phyloP scores from a whole-genome alignment of 2,329 filamentous ascomycete genomes.

The Exserohilum turcica region DNA sequence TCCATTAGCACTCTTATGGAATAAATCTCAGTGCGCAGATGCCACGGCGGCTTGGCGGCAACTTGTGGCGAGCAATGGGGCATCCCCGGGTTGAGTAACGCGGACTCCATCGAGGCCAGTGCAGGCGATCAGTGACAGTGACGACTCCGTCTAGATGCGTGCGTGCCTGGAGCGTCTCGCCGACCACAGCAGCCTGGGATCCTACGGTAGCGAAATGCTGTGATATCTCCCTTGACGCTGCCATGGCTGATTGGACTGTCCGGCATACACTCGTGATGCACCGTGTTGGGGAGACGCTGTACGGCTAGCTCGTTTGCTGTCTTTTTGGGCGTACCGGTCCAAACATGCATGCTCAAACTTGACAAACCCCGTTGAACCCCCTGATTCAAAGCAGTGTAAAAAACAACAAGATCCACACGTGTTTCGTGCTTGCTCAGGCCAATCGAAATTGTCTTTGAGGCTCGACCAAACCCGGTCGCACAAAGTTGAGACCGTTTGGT shows the following conservation, averaged over 20 bases:
- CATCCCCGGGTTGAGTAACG: slow-evolving; percentile 12
- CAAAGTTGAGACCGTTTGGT: slow-evolving; percentile 33
- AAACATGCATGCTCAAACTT: slow-evolving; percentile 20
- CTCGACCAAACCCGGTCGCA: slow-evolving; percentile 29
- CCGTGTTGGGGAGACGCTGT: neutral
- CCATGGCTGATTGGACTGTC: neutral
- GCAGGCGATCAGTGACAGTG: neutral
- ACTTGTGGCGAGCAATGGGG: neutral
- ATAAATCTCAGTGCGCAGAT: slow-evolving; percentile 10
- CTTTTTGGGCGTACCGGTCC: slow-evolving; percentile 19
- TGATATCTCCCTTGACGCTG: slow-evolving; percentile 1
- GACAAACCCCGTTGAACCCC: slow-evolving; percentile 16
- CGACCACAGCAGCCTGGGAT: neutral
- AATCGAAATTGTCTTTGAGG: slow-evolving; percentile 23
- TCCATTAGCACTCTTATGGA: slow-evolving; percentile 13
- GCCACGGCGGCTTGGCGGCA: slow-evolving; percentile 1
- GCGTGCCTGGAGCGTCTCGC: neutral
- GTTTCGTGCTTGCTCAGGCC: slow-evolving; percentile 23
- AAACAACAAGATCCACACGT: slow-evolving; percentile 4
- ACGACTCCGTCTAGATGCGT: neutral
- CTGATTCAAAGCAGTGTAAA: slow-evolving; percentile 18
- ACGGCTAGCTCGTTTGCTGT: slow-evolving; percentile 16
- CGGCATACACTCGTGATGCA: neutral
- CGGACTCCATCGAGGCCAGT: slow-evolving; percentile 1
- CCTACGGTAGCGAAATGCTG: neutral